Evolutionary conservation across 2,329 filamentous ascomycete species (phyloP).

Genomic region (Trichoderma brevicompactum): DNA sequence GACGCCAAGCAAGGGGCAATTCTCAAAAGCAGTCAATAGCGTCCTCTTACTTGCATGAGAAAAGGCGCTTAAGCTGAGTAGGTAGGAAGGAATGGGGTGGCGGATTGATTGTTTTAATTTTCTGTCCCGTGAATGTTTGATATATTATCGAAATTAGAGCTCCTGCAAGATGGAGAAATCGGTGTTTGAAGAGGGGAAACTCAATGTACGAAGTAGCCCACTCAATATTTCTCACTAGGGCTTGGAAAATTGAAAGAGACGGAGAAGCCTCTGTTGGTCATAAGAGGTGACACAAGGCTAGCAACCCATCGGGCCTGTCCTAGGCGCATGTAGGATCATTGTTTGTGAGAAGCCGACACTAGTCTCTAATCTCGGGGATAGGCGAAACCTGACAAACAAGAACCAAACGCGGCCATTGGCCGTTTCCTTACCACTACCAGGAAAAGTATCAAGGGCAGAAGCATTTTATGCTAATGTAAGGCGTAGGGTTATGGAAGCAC

Average conservation of each 20-base stretch:
- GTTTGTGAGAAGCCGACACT: slow-evolving; percentile 21
- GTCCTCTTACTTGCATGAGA: background rate
- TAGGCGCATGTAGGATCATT: slow-evolving; percentile 5
- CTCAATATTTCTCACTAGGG: background rate
- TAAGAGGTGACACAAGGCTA: background rate
- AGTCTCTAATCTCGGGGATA: background rate
- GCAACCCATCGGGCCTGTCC: background rate
- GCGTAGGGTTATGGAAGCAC: background rate
- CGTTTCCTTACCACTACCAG: background rate
- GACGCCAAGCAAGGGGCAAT: slow-evolving; percentile 7
- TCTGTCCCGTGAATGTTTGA: background rate
- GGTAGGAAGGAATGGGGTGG: too few relatives aligned
- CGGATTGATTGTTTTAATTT: background rate
- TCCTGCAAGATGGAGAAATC: too few relatives aligned
- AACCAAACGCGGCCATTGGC: background rate
- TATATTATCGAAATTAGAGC: too few relatives aligned
- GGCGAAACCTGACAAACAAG: slow-evolving; percentile 13
- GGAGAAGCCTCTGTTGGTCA: background rate
- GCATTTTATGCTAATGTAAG: too few relatives aligned
- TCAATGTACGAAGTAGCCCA: too few relatives aligned
- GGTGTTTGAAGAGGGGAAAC: too few relatives aligned
- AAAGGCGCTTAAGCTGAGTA: background rate
- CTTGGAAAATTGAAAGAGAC: background rate
- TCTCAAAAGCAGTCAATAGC: background rate
- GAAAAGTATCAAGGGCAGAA: background rate